These are phyloP conservation scores for Halenospora varia DNA, from an alignment of 495 filamentous ascomycete genomes.

Conservation along the genomic window DNA sequence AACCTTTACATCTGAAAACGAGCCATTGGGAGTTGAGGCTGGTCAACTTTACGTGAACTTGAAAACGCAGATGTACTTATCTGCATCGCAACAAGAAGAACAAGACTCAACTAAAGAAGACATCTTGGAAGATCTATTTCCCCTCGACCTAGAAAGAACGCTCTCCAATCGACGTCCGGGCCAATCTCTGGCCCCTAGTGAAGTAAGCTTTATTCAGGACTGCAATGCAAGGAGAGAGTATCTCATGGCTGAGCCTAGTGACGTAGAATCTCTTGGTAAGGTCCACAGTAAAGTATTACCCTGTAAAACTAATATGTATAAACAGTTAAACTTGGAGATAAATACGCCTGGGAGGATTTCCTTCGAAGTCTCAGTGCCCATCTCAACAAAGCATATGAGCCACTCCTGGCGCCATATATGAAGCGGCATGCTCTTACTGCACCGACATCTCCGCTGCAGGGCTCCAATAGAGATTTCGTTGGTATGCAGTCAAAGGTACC, in stretches of 20 bases:
- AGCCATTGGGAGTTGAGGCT: slow-evolving; percentile 65
- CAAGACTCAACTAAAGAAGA: slow-evolving; percentile 61
- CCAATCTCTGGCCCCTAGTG: slow-evolving; percentile 60
- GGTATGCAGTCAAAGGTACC: neutral
- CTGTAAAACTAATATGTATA: no score
- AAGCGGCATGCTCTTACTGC: slow-evolving; percentile 21
- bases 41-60: slow-evolving; percentile 73
- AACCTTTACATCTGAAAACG: slow-evolving; percentile 76
- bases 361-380: slow-evolving; percentile 68
- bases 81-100: slow-evolving; percentile 55
- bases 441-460: slow-evolving; percentile 7
- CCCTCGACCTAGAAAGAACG: slow-evolving; percentile 58
- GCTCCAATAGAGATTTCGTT: neutral
- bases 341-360: slow-evolving; percentile 80
- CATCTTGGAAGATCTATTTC: slow-evolving; percentile 71
- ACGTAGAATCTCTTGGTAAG: slow-evolving; percentile 53
- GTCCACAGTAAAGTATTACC: no score
- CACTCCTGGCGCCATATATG: slow-evolving; percentile 24
- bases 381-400: slow-evolving; percentile 50
- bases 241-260: slow-evolving; percentile 58
- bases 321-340: slow-evolving; percentile 57
- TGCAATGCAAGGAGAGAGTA: slow-evolving; percentile 61
- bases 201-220: slow-evolving; percentile 68
- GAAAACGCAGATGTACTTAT: slow-evolving; percentile 83
- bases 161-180: slow-evolving; percentile 63